Conservation (phyloP, 176 grass and related monocot genomes). For the Microstegium vimineum region DNA sequence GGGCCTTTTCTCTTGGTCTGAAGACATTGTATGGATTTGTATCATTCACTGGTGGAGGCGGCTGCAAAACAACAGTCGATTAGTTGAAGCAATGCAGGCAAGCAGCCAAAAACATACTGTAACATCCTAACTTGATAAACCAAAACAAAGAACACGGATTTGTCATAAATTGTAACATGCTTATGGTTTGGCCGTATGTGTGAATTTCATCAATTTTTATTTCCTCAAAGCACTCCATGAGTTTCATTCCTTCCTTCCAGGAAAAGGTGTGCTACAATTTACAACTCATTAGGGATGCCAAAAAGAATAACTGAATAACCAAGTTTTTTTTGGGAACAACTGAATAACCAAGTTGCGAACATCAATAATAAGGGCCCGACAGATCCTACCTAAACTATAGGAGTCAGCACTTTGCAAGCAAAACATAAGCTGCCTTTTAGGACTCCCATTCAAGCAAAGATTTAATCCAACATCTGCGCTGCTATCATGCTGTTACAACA, state of each 20-base stretch:
- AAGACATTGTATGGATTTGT: slow-evolving; percentile 99
- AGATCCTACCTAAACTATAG: neutral
- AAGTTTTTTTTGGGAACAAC: too few species aligned
- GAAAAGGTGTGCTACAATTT: neutral
- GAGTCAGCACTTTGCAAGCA: neutral
- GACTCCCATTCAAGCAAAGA: neutral
- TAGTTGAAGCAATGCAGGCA: slow-evolving; percentile 26
- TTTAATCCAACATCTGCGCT: neutral
- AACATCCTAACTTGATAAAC: neutral
- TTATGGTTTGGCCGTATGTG: neutral
- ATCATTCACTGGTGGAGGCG: slow-evolving; percentile 91
- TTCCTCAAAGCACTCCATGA: neutral
- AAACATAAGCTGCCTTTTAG: neutral
- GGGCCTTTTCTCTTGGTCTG: slow-evolving; percentile 94
- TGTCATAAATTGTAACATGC: neutral
- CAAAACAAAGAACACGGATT: neutral
- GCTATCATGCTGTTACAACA: neutral
- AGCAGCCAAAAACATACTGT: slow-evolving; percentile 10
- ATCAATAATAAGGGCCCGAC: neutral
- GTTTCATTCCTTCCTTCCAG: neutral
- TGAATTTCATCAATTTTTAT: neutral
- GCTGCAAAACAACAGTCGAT: slow-evolving; percentile 53
- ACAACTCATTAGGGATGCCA: neutral
- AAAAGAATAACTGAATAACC: too few species aligned
- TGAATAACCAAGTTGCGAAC: neutral